Evolutionary conservation across 192 early-diverging fungal genomes (phyloP).

Genomic region (Fimicolochytrium jonesii): DNA sequence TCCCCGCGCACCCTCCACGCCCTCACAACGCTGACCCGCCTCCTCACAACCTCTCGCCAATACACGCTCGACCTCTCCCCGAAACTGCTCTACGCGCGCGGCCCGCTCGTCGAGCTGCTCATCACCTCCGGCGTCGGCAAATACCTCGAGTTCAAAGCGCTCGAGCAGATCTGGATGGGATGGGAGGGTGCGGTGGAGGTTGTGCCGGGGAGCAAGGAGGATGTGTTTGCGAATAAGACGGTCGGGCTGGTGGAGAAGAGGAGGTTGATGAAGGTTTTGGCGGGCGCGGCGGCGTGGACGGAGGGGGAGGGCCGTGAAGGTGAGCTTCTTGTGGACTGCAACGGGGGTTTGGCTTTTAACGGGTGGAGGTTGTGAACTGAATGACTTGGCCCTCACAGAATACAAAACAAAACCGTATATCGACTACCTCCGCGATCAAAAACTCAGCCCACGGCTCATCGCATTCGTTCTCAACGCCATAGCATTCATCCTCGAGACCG

Average conservation of each 20-base stretch:
- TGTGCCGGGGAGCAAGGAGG: slow-evolving; percentile 87
- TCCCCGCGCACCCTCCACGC: no score
- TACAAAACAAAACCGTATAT: not conserved
- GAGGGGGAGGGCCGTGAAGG: no score
- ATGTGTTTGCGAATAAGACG: slow-evolving; percentile 77
- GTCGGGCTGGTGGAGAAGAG: slow-evolving; percentile 82
- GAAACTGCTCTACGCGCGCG: slow-evolving; percentile 65
- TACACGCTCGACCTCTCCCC: slow-evolving; percentile 70
- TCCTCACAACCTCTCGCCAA: slow-evolving; percentile 47
- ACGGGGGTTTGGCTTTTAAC: no score
- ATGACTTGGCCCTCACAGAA: no score
- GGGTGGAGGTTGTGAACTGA: no score
- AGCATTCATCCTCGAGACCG: slow-evolving; percentile 16
- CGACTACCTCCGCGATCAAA: slow-evolving; percentile 12
- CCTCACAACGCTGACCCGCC: no score
- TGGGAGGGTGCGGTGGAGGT: slow-evolving; percentile 41
- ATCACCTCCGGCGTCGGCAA: slow-evolving; percentile 72
- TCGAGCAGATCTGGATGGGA: slow-evolving; percentile 66
- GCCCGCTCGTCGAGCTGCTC: slow-evolving; percentile 68
- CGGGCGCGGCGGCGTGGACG: slow-evolving; percentile 24
- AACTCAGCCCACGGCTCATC: slow-evolving; percentile 16
- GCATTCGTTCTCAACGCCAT: slow-evolving; percentile 33
- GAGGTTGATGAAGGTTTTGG: slow-evolving; percentile 85
- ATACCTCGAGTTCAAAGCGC: slow-evolving; percentile 83
- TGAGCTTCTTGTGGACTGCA: no score